A percentile compares a stretch with the other conserved stretches of the same genome.
These are phyloP conservation scores for Rhizopogon vinicolor DNA, from an alignment of 768 basidiomycete genomes.

Conservation along the genomic window DNA sequence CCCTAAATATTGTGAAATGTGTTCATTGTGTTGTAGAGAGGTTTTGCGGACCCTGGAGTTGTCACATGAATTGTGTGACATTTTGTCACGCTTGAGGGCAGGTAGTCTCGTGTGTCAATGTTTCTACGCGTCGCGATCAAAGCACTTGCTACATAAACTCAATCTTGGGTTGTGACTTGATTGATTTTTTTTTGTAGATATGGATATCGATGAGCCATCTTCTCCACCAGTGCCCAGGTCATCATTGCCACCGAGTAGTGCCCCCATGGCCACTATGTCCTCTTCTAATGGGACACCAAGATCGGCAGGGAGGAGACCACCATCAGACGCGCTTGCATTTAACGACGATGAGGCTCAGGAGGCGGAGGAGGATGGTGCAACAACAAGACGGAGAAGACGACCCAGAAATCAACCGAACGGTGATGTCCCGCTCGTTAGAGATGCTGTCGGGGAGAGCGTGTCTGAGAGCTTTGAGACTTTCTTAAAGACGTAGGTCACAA, in stretches of 20 bases:
- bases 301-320: slow-evolving; percentile 32
- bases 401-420: slow-evolving; percentile 39
- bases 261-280: slow-evolving; percentile 33
- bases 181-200: slow-evolving; percentile 17
- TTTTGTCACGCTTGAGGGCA: slow-evolving; percentile 31
- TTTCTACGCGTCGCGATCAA: slow-evolving; percentile 24
- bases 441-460: slow-evolving; percentile 94
- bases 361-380: slow-evolving; percentile 34
- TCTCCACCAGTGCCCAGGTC: slow-evolving; percentile 53
- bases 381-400: slow-evolving; percentile 43
- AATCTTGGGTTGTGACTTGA: slow-evolving; percentile 8
- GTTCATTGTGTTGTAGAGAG: too few species aligned
- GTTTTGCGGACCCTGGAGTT: too few species aligned
- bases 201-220: slow-evolving; percentile 55
- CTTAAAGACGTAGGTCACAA: slow-evolving; percentile 71
- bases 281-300: slow-evolving; percentile 30
- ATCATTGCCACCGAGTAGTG: slow-evolving; percentile 51
- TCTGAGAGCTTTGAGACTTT: slow-evolving; percentile 90
- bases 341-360: slow-evolving; percentile 47
- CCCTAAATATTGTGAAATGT: too few species aligned
- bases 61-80: background rate
- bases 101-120: slow-evolving; percentile 36
- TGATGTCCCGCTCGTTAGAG: slow-evolving; percentile 85
- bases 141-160: background rate
- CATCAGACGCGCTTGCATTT: slow-evolving; percentile 50